These are phyloP conservation scores for Talaromyces sp. DNA, from an alignment of 2,329 filamentous ascomycete species.

Conservation along the genomic window DNA sequence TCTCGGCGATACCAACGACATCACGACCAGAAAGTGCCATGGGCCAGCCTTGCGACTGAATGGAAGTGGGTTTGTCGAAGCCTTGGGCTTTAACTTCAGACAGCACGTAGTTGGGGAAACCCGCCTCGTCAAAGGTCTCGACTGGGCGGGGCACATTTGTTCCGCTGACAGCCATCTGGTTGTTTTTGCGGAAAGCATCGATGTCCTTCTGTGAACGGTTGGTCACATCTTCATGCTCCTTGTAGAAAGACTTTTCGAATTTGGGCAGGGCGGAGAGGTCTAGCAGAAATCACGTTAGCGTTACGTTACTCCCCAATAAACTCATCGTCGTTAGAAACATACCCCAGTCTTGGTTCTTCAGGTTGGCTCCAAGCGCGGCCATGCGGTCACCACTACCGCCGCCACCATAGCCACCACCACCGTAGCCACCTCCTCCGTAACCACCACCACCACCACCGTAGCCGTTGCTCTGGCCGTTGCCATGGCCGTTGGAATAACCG, in stretches of 20 bases:
- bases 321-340: slow-evolving; percentile 36
- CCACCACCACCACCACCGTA: slow-evolving; percentile 23
- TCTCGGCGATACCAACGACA: slow-evolving; percentile 98
- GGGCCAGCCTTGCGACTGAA: slow-evolving; percentile 98
- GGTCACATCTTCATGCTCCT: slow-evolving; percentile 78
- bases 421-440: slow-evolving; percentile 28
- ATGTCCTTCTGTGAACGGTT: slow-evolving; percentile 73
- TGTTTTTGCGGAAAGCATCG: slow-evolving; percentile 77
- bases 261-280: slow-evolving; percentile 78
- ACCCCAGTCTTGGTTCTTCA: slow-evolving; percentile 90
- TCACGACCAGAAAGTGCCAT: slow-evolving; percentile 98
- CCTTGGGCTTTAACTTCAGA: slow-evolving; percentile 98
- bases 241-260: slow-evolving; percentile 99
- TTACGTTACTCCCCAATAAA: not conserved
- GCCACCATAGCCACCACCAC: slow-evolving; percentile 51
- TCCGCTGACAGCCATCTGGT: slow-evolving; percentile 79
- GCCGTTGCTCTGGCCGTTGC: slow-evolving; percentile 43
- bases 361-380: slow-evolving; percentile 78
- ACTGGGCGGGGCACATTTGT: slow-evolving; percentile 84
- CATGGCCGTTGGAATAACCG: slow-evolving; percentile 42
- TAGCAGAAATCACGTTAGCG: slow-evolving; percentile 35
- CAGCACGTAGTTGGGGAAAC: slow-evolving; percentile 95
- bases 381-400: slow-evolving; percentile 82
- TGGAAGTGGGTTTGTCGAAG: slow-evolving; percentile 87
- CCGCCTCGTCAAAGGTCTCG: slow-evolving; percentile 94